phyloP scores from a whole-genome alignment of 225 moss, liverwort and hornwort species.

The Ulota crispa region DNA sequence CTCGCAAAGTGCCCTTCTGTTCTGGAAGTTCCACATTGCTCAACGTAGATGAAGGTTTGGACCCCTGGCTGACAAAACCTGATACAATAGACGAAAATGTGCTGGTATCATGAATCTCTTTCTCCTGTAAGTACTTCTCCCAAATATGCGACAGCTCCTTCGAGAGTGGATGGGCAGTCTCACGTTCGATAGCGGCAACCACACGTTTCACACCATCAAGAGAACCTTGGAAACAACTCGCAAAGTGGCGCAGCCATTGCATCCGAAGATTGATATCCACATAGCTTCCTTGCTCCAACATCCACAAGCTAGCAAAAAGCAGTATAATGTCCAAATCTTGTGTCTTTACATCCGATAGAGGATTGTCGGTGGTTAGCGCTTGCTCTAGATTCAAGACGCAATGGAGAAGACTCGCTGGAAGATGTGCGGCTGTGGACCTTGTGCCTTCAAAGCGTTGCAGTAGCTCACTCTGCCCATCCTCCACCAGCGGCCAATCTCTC shows the following conservation, averaged over 20 bases:
- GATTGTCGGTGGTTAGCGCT: background rate
- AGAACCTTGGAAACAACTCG: conserved; percentile 35
- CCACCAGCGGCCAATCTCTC: conserved; percentile 46
- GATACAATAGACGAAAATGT: conserved; percentile 27
- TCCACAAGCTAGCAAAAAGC: conserved; percentile 72
- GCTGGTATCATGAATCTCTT: conserved; percentile 1
- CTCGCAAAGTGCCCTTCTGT: conserved; percentile 14
- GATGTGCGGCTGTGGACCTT: conserved; percentile 26
- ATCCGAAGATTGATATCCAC: conserved; percentile 65
- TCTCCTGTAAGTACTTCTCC: conserved; percentile 37
- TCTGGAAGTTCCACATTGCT: conserved; percentile 25
- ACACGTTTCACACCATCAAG: conserved; percentile 46
- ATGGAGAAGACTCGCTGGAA: conserved; percentile 52
- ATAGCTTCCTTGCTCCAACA: conserved; percentile 76
- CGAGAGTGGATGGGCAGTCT: conserved; percentile 59
- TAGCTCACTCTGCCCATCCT: conserved; percentile 25
- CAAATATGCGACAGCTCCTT: conserved; percentile 54
- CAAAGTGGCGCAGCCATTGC: conserved; percentile 55
- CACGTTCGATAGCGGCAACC: conserved; percentile 50
- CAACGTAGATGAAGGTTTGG: conserved; percentile 9
- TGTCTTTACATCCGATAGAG: conserved; percentile 12
- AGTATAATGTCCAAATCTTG: conserved; percentile 51
- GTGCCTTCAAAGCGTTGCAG: conserved; percentile 39
- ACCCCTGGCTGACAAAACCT: background rate
- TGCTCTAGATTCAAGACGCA: conserved; percentile 46